A percentile compares a stretch with the other conserved stretches of the same genome.
phyloP scores from a whole-genome alignment of 495 filamentous ascomycete species.

The Neurospora sp. region DNA sequence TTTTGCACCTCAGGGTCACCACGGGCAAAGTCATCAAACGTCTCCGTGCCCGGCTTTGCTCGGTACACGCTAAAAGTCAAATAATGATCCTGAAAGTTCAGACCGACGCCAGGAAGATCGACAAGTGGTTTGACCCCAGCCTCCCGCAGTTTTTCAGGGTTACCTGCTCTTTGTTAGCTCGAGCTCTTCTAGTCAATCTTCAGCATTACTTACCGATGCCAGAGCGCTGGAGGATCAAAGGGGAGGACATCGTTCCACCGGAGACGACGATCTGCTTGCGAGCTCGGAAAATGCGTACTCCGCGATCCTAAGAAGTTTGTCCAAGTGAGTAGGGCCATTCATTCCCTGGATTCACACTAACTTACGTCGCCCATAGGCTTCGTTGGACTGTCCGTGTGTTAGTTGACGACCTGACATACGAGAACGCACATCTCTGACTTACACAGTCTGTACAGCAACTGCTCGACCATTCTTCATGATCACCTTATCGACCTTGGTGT shows the following conservation, averaged over 20 bases:
- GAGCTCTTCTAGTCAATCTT: neutral
- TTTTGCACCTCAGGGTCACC: constrained; percentile 63
- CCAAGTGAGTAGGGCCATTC: constrained; percentile 6
- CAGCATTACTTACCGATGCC: constrained; percentile 35
- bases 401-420: neutral
- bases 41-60: constrained; percentile 68
- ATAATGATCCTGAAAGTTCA: constrained; percentile 83
- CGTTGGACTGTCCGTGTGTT: constrained; percentile 20
- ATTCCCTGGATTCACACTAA: neutral
- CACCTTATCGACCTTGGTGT: constrained; percentile 75
- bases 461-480: constrained; percentile 63
- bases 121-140: constrained; percentile 63
- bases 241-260: constrained; percentile 71
- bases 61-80: constrained; percentile 67
- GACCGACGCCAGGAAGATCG: constrained; percentile 70
- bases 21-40: constrained; percentile 72
- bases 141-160: constrained; percentile 62
- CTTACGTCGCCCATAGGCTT: constrained; percentile 24
- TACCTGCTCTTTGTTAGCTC: constrained; percentile 15
- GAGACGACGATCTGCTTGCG: constrained; percentile 72
- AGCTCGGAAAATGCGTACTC: constrained; percentile 47
- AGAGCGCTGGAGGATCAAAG: constrained; percentile 67
- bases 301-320: constrained; percentile 21
- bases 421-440: constrained; percentile 3
- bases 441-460: constrained; percentile 48